phyloP scores from a whole-genome alignment of 805 yeast genomes.

The Kodamaea kakaduensis region DNA sequence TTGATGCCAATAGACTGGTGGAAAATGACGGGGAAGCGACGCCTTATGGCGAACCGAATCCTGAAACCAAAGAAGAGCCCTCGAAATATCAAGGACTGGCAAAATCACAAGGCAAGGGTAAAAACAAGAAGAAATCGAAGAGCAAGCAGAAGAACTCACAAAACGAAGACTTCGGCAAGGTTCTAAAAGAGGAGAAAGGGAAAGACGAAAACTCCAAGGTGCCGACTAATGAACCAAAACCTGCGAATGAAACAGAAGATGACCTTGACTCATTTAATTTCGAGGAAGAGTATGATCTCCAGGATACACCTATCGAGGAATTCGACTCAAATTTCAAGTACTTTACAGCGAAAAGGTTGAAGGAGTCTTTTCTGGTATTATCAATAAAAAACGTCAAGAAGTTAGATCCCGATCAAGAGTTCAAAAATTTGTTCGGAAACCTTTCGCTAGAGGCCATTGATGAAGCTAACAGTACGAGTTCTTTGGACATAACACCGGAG shows the following conservation, averaged over 20 bases:
- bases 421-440: conserved; percentile 66
- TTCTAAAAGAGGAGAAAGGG: conserved; percentile 41
- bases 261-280: conserved; percentile 15
- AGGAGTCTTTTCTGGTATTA: conserved; percentile 37
- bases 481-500: conserved; percentile 66
- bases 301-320: conserved; percentile 28
- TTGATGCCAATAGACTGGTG: conserved; percentile 9
- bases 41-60: conserved; percentile 14
- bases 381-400: conserved; percentile 44
- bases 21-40: conserved; percentile 17
- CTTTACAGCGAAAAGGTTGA: conserved; percentile 46
- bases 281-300: conserved; percentile 23
- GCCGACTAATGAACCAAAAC: conserved; percentile 1
- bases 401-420: conserved; percentile 75
- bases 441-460: conserved; percentile 62
- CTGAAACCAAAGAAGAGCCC: conserved; percentile 17
- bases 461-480: conserved; percentile 73
- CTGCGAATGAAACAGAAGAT: conserved; percentile 2
- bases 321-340: conserved; percentile 43
- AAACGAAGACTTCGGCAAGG: conserved; percentile 56
- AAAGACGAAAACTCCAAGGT: conserved; percentile 21
- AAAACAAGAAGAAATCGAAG: conserved; percentile 17
- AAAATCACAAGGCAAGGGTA: conserved; percentile 20
- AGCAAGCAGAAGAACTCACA: conserved; percentile 35
- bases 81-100: conserved; percentile 4